Conservation (phyloP, 1,139 yeast species). For the Yarrowia galli region DNA sequence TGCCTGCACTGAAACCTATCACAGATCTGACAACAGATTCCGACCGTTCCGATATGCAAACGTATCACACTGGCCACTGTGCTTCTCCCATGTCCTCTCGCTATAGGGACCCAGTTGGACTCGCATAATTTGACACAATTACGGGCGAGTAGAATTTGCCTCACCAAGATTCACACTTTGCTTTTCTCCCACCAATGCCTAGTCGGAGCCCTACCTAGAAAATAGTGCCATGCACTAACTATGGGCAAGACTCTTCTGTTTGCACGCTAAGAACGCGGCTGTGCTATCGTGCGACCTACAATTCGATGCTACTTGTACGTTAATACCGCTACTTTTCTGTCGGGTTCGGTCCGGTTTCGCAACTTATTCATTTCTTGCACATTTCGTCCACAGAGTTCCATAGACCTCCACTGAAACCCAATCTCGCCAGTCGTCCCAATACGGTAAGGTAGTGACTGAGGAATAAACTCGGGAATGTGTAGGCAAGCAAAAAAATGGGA, state of each 20-base stretch:
- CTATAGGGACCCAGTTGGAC: slow-evolving; percentile 1
- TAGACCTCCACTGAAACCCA: slow-evolving; percentile 3
- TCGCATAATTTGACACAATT: slow-evolving; percentile 3
- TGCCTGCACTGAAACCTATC: not conserved
- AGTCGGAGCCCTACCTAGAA: too few species aligned
- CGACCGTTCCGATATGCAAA: not conserved
- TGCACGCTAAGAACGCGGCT: not conserved
- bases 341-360: not conserved
- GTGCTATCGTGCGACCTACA: not conserved
- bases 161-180: not conserved
- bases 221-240: not conserved
- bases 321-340: not conserved
- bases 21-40: not conserved
- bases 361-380: too few species aligned
- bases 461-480: slow-evolving; percentile 37
- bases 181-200: not conserved
- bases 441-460: not conserved
- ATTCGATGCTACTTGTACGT: not conserved
- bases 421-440: slow-evolving; percentile 3
- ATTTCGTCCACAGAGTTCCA: slow-evolving; percentile 1
- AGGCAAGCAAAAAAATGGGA: slow-evolving; percentile 6
- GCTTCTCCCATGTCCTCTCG: not conserved
- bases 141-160: not conserved
- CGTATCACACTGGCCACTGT: not conserved
- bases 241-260: not conserved